Base-by-base conservation (phyloP, 1,139 yeast species). In the Nakaseomyces uthaithaninus region DNA sequence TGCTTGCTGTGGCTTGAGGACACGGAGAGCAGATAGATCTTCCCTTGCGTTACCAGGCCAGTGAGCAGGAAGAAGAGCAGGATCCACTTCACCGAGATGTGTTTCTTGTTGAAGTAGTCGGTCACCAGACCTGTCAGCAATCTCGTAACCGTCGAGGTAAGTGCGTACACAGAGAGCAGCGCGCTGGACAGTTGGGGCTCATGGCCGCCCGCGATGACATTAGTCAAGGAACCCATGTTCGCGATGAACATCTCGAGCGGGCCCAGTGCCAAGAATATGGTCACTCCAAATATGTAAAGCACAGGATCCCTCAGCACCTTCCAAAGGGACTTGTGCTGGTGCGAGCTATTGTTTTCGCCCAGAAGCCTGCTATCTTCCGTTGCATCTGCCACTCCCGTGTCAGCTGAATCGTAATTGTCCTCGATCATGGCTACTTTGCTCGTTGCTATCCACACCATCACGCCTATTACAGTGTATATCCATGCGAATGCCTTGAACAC, bases 221-320 rank as follows among this genome's bases (percentile, higher is more conserved):
- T 56, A 47, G 47, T 60, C n/a, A 75, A 71, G 24, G 76, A 79
- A 37, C 94, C 94, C 69, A 91, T 72, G 55, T 89, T 85, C 45
- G 89, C 85, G 49, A 86, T 77, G 60, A 77, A 87, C 68, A 87
- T 78, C 55, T 91, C 98, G 47, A 86, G 65, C 1, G 96, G 94
- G 0, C 97, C 98, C 19, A 86, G 66, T 26, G 80, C 71, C 27
- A 85, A 63, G 23, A 87, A 68, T 45, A 87, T 71, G 7, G 89
- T 74, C 3, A 71, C 48, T 27, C 83, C 67, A 18, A 86, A 63
- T 2, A 80, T 48, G 71, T 86, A 80, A 36, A 87, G 77, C 3
- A 82, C 71, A 26, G 71, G 71, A 54, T 83, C 91, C 7, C 51
- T 55, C 3, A 26, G 16, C n/a, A 36, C 16, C 20, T 34, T 19